Conservation (phyloP, 2,329 filamentous ascomycete species). For the Clonostachys sp. region DNA sequence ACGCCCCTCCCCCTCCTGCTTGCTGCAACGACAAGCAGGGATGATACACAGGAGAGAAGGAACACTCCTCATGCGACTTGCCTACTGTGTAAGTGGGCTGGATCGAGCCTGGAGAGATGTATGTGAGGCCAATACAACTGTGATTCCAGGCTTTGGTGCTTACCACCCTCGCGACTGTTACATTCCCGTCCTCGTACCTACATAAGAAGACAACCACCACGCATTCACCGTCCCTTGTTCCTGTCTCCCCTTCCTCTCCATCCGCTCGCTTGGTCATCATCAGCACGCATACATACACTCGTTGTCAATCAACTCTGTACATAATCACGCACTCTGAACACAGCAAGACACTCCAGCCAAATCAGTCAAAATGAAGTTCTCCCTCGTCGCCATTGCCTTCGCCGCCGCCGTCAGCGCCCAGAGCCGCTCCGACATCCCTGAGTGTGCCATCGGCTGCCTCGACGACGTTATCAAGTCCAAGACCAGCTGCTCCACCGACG, state of each 20-base stretch:
- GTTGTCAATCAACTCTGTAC: constrained; percentile 3
- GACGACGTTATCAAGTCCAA: constrained; percentile 18
- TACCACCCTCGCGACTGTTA: no score
- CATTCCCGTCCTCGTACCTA: no score
- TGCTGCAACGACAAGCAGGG: no score
- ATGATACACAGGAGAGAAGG: no score
- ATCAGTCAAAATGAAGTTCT: constrained; percentile 30
- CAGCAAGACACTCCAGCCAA: neutral
- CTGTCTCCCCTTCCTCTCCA: neutral
- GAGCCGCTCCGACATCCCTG: constrained; percentile 24
- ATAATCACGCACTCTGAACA: constrained; percentile 3
- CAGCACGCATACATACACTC: neutral
- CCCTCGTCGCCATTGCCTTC: constrained; percentile 24
- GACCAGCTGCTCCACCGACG: constrained; percentile 22
- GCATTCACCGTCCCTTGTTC: no score
- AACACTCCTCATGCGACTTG: no score
- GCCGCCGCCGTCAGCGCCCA: constrained; percentile 26
- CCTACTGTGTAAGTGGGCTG: no score
- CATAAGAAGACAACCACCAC: no score
- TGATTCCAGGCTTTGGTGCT: no score
- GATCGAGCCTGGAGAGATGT: no score
- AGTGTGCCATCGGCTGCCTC: constrained; percentile 30
- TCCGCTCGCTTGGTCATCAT: constrained; percentile 5
- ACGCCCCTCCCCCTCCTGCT: no score
- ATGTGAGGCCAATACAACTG: no score